phyloP scores from a whole-genome alignment of 2,329 filamentous ascomycete genomes.

The Seiridium unicorne region DNA sequence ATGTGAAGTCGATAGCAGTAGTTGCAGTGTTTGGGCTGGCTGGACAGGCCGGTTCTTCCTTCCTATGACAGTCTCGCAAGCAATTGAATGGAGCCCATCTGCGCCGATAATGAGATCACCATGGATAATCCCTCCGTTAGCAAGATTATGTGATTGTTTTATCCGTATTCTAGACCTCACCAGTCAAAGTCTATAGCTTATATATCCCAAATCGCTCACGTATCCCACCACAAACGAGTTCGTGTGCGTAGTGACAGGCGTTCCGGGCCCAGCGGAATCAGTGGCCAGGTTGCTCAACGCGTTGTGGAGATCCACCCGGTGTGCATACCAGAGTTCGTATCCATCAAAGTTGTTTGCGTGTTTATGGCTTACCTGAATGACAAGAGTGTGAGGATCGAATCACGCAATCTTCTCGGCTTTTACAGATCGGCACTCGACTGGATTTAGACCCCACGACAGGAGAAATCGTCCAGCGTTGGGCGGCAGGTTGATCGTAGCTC shows the following conservation, averaged over 20 bases:
- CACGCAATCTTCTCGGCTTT: conserved; percentile 15
- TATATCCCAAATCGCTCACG: conserved; percentile 17
- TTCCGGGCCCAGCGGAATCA: conserved; percentile 17
- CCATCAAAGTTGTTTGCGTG: conserved; percentile 11
- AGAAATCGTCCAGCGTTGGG: conserved; percentile 34
- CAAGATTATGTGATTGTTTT: conserved; percentile 62
- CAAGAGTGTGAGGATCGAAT: conserved; percentile 11
- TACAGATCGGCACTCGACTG: conserved; percentile 18
- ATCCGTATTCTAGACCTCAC: conserved; percentile 58
- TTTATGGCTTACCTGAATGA: background rate
- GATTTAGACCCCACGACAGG: conserved; percentile 32
- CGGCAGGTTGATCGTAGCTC: conserved; percentile 37
- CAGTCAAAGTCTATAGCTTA: background rate
- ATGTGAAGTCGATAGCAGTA: conserved; percentile 34
- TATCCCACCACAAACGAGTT: conserved; percentile 21
- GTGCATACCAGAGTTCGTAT: conserved; percentile 31
- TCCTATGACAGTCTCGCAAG: conserved; percentile 23
- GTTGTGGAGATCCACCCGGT: conserved; percentile 39
- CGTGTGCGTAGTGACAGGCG: conserved; percentile 22
- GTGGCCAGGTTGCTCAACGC: conserved; percentile 32
- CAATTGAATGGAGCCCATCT: conserved; percentile 36
- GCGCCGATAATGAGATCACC: conserved; percentile 42
- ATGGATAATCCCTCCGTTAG: conserved; percentile 22
- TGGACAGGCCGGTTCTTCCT: conserved; percentile 15
- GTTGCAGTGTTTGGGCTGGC: conserved; percentile 20